Evolutionary conservation across 2,329 filamentous ascomycete species (phyloP).

Genomic region (Ophiostoma pallidulum): DNA sequence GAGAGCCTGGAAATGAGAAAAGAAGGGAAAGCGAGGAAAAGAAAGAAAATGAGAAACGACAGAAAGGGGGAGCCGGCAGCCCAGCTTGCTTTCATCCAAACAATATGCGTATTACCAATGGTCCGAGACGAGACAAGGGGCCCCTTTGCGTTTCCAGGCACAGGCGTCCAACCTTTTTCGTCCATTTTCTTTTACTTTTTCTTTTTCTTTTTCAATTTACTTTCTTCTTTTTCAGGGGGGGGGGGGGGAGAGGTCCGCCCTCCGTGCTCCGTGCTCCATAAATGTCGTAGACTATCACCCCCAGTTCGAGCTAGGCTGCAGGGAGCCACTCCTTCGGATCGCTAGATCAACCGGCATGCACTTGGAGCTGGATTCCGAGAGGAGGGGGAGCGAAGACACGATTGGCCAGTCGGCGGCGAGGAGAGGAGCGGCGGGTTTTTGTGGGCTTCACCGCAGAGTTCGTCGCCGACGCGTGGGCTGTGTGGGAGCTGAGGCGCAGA

Average conservation of each 20-base stretch:
- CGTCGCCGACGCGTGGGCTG: background rate
- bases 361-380: slow-evolving; percentile 3
- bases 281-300: too few species aligned
- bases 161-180: background rate
- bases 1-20: too few species aligned
- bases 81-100: too few species aligned
- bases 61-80: background rate
- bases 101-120: background rate
- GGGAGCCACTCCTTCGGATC: slow-evolving; percentile 10
- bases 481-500: too few species aligned
- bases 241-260: too few species aligned
- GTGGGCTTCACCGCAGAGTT: background rate
- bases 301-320: slow-evolving; percentile 2
- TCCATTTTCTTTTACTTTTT: background rate
- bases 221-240: too few species aligned
- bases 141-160: too few species aligned
- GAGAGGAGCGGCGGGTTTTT: background rate
- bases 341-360: slow-evolving; percentile 8
- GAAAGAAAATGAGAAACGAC: background rate
- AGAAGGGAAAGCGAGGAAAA: background rate
- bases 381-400: background rate
- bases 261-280: too few species aligned
- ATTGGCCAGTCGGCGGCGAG: slow-evolving; percentile 2
- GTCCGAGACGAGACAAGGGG: background rate
- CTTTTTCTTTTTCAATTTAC: background rate